Base-by-base conservation (phyloP, 2,329 filamentous ascomycete genomes). In the Trichocomaceae sp. region DNA sequence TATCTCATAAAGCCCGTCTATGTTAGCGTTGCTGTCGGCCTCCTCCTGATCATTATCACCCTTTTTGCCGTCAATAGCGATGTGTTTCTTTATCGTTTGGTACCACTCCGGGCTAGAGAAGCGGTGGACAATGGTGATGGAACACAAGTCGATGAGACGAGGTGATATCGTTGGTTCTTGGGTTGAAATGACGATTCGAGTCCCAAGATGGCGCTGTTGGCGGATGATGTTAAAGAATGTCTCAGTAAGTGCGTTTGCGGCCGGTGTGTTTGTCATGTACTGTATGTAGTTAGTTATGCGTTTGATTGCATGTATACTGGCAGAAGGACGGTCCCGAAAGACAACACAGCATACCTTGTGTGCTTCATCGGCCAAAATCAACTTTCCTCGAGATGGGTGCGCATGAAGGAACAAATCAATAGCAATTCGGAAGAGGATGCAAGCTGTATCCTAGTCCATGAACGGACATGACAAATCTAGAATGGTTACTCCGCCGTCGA, bases 131-230 rank as follows among this genome's bases (percentile, higher is more conserved):
- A 90, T 76, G 0, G 83, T 86, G n/a, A 87, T 72, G 1, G 82
- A 84, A 66, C 84, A 90, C 0, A 92, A 73, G 52, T 89, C 86
- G 0, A 92, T 76, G 0, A 93, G 76, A 15, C 78, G 77, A 0
- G 83, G 81, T 0, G 84, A 85, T 3, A 91, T 77, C 0, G 85
- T 88, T 0, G 87, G 88, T 62, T 92, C 88, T 64, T 93, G 87
- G 0, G 87, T 92, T 0, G 86, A 84, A 31, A 92, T 84, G 42
- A 92, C 65, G 4, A 90, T 75, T 0, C 87, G 79, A 0, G 80
- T 77, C 0, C 79, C 87, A 0, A 83, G 69, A 63, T 92, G 88
- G 0, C 87, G 82, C 67, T 92, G 87, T 17, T 85, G 75, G 0
- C 87, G 80, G 59, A 92, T 85, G 0, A 81, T 79, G 0, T 76